phyloP scores from a whole-genome alignment of 495 filamentous ascomycete species.

The Platismatia glauca region DNA sequence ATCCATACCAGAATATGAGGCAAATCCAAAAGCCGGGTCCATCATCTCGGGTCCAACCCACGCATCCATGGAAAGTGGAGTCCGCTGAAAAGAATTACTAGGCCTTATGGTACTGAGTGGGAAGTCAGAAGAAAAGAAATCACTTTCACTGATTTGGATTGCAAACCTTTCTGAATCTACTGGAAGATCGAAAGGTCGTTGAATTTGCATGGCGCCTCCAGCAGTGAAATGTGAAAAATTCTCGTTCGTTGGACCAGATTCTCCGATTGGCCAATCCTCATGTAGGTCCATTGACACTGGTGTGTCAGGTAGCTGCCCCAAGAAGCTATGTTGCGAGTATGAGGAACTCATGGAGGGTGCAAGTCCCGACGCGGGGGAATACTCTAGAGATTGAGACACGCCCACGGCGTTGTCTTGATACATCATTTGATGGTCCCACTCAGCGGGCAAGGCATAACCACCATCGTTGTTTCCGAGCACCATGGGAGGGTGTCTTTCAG shows the following conservation, averaged over 20 bases:
- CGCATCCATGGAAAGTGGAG: conserved; percentile 15
- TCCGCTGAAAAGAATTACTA: conserved; percentile 9
- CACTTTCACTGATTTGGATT: background rate
- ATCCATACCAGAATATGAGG: conserved; percentile 12
- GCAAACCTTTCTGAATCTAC: conserved; percentile 20
- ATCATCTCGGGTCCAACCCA: conserved; percentile 17
- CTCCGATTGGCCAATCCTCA: conserved; percentile 15
- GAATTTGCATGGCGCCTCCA: conserved; percentile 14
- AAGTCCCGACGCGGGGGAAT: conserved; percentile 16
- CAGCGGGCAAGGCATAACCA: conserved; percentile 9
- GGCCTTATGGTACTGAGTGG: conserved; percentile 20
- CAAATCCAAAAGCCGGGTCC: conserved; percentile 10
- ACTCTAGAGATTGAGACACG: conserved; percentile 13
- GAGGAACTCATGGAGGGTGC: conserved; percentile 19
- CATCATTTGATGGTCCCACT: conserved; percentile 10
- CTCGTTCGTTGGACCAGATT: conserved; percentile 6
- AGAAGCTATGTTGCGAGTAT: conserved; percentile 17
- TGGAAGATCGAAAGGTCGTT: conserved; percentile 3
- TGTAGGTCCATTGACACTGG: conserved; percentile 19
- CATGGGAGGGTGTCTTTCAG: conserved; percentile 9
- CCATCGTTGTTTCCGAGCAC: conserved; percentile 2
- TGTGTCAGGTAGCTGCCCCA: conserved; percentile 14
- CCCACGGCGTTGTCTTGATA: conserved; percentile 6
- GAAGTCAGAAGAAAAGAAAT: conserved; percentile 6
- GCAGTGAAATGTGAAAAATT: conserved; percentile 10